Evolutionary conservation across 257 asterid genomes (phyloP), one percentile per base, ranked within the genome.

Genomic region (Gentiana dahurica): DNA sequence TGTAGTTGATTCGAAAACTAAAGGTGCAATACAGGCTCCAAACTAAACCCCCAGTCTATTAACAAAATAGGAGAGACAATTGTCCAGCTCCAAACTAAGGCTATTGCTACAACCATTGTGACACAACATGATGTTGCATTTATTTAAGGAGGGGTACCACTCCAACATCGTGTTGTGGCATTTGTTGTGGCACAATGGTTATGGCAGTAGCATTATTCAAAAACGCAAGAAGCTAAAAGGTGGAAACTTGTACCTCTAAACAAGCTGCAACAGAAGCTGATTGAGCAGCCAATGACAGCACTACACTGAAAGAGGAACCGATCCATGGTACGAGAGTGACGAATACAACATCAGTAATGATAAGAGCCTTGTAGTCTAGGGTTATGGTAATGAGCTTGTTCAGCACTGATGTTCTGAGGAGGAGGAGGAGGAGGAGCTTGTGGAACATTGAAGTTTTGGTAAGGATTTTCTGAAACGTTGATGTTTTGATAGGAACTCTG

Each of bases 311-410:
- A 52, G 43, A 8, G 12, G 11, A 55, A 32, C 24, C 6, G 44
- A 51, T 10, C 58, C 64, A 72, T 64, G 54, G 62, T 78, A 81
- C 84, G 72, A 48, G 45, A 59, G 7, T 62, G 56, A 60, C 57
- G 46, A 51, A 64, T 44, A 34, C 62, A 51, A 73, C 46, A 54
- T 79, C 78, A 81, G 65, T 77, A 75, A 33, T 24, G 71, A 69
- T 71, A 76, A 68, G 85, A 79, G 63, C 79, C 84, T 55, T 79
- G 80, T 41, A 77, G 58, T 61, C 77, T 66, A n/a, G 58, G 39
- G 55, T 66, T 78, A 48, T 64, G 75, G 50, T 77, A 76, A 12
- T 85, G 66, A 39, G 58, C 75, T 38, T 69, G 78, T 60, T 59
- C 77, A 2, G 70, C 68, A 65, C 65, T 74, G 55, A 65, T 4